Base-by-base conservation (phyloP, 495 filamentous ascomycete genomes). In the Lophiotrema nucula region DNA sequence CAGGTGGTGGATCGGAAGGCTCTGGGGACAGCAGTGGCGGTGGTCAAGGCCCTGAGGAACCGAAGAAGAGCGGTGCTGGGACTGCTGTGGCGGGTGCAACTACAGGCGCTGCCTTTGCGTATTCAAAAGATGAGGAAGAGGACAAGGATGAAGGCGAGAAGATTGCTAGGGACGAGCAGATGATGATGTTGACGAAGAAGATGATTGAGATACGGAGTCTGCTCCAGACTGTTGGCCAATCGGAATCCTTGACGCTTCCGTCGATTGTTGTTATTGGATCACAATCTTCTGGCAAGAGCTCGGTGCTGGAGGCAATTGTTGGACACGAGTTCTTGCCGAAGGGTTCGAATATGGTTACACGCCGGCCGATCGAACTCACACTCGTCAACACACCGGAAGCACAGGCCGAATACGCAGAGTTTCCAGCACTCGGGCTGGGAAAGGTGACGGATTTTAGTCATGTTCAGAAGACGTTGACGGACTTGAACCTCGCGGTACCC, bases 131-230 rank as follows among this genome's bases (percentile, higher is more conserved):
- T 10, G 90, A 95, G 23, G 80, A 88, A 25, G 90, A 95, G 64
- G 66, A 59, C 4, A 48, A 60, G 16, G 47, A 37, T 8, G 28
- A 59, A 18, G 64, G 47, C 12, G 79, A 80, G 44, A 79, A 88
- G 63, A 74, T 76, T 51, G 88, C 91, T 3, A 83, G 87, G 66
- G 92, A 99, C 67, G 93, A 99, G 67, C 93, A 99, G 72, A 99
- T 99, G 92, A 99, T 99, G 93, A 77, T 96, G 62, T 77, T 99
- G 70, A 99, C 93, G 0, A 92, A 92, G 74, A 96, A 95, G 73
- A 99, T 99, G 93, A 99, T 99, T 67, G 92, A 99, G 71, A 97
- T 99, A 48, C 77, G 95, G 58, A 90, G 86, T 60, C 90, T 99
- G 37, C 77, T 99, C 5, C 86, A 92, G 67, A 83, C 85, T 18